Conservation (phyloP, 2,329 filamentous ascomycete genomes). For the Apiospora malaysiana region DNA sequence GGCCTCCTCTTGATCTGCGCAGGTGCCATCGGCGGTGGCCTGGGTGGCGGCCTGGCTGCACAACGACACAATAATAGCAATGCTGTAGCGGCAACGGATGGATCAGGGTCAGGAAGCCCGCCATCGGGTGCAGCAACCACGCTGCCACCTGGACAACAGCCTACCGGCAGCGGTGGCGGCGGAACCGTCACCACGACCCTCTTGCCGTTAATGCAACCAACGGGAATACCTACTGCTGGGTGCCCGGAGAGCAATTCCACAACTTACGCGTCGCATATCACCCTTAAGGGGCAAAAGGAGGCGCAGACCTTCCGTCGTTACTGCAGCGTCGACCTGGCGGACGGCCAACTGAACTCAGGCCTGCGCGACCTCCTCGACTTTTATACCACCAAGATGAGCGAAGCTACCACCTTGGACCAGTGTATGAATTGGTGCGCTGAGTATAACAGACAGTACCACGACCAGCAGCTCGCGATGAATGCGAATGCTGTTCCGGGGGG, state of each 20-base stretch:
- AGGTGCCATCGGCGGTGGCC: slow-evolving; percentile 23
- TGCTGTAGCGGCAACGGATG: not conserved
- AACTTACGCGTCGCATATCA: slow-evolving; percentile 33
- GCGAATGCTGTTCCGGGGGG: no score
- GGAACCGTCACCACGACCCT: not conserved
- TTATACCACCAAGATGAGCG: not conserved
- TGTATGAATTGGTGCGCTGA: not conserved
- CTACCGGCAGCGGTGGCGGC: not conserved
- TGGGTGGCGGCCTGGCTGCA: not conserved
- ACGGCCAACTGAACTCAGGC: slow-evolving; percentile 21
- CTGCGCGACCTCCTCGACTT: slow-evolving; percentile 29
- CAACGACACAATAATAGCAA: not conserved
- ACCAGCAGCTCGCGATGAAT: no score
- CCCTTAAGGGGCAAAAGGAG: slow-evolving; percentile 25
- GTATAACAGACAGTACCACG: not conserved
- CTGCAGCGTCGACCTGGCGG: slow-evolving; percentile 34
- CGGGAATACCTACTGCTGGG: not conserved
- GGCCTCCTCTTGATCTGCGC: slow-evolving; percentile 32
- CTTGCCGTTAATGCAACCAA: not conserved
- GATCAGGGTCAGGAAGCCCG: no score
- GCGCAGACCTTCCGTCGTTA: slow-evolving; percentile 34
- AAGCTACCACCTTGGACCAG: not conserved
- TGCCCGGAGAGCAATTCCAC: slow-evolving; percentile 30
- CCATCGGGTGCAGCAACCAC: not conserved
- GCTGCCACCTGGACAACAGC: not conserved